Evolutionary conservation across 2,329 filamentous ascomycete species (phyloP), one percentile per base, ranked within the genome.

Genomic region (Colletotrichum tanaceti): DNA sequence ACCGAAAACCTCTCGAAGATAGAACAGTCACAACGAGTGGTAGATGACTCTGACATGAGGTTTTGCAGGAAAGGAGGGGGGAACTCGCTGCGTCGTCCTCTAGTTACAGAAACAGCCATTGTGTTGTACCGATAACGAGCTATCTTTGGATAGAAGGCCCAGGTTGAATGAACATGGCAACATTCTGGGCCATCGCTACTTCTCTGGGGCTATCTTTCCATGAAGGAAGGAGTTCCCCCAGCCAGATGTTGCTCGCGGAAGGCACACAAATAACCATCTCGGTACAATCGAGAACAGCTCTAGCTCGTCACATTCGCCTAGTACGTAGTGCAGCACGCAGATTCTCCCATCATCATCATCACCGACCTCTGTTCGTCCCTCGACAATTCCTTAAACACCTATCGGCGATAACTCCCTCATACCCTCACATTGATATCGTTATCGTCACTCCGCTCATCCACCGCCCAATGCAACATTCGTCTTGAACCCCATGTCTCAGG

Each of bases 401-500:
- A 58, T 14, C 24, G 20, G 35, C 32, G 35, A 18, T 39, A 49
- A 49, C 44, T 44, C 24, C 6, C 54, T 55, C 46, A 61, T n/a
- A 35, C 10, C 49, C 52, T 22, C 58, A 50, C 24, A 3, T 20
- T 24, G 24, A 38, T 38, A 67, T 24, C 18, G 38, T 58, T 54
- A 61, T 28, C 10, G 5, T 20, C n/a, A 47, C 13, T 22, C 24
- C 50, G n/a, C 54, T 35, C 2, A 1, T 49, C 38, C 10, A 47
- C 14, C n/a, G 10, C 20, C 44, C 22, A 5, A 61, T 61, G 65
- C 39, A 18, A 10, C 18, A 2, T 61, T 18, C 4, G 14, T 47
- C 10, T 43, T 58, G 39, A 61, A 5, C 16, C 39, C 22, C 65
- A 71, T 71, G 54, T 57, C 35, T 24, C 18, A 54, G 24, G 55